Evolutionary conservation across 2,329 filamentous ascomycete genomes (phyloP).

Genomic region (Decorospora gaudefroyi): DNA sequence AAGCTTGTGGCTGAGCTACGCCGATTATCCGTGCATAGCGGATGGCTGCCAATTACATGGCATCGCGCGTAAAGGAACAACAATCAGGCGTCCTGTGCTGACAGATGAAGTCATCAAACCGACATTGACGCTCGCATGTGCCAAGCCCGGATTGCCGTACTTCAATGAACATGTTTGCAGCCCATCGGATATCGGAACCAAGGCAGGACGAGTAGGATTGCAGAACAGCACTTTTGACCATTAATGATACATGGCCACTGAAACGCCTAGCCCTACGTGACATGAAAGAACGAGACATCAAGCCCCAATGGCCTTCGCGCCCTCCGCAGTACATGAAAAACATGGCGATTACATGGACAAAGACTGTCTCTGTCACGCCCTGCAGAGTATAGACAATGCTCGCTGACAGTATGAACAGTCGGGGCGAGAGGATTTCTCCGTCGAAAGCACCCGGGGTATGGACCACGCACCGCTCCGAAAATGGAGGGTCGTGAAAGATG

Average conservation of each 20-base stretch:
- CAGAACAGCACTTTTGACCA: constrained; percentile 18
- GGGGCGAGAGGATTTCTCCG: constrained; percentile 8
- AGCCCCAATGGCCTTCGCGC: constrained; percentile 3
- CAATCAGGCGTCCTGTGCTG: too few species aligned
- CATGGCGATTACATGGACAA: constrained; percentile 28
- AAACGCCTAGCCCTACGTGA: too few species aligned
- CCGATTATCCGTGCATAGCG: neutral
- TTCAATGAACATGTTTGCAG: neutral
- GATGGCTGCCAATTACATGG: too few species aligned
- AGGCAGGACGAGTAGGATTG: neutral
- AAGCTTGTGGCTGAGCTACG: constrained; percentile 4
- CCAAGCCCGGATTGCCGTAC: too few species aligned
- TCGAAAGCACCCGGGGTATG: constrained; percentile 20
- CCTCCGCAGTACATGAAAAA: constrained; percentile 18
- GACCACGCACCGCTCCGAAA: constrained; percentile 20
- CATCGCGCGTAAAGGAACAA: too few species aligned
- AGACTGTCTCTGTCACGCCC: constrained; percentile 1
- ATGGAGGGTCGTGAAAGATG: constrained; percentile 21
- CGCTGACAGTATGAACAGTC: constrained; percentile 14
- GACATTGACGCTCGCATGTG: too few species aligned
- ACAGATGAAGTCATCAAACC: too few species aligned
- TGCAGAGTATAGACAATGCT: constrained; percentile 22
- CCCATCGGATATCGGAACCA: neutral
- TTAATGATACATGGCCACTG: constrained; percentile 12
- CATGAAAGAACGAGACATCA: constrained; percentile 6